Percentiles rank a stretch among this genome's conserved stretches.
These are phyloP conservation scores for Grosmannia clavigera DNA, from an alignment of 2,329 filamentous ascomycete species.

Conservation along the genomic window DNA sequence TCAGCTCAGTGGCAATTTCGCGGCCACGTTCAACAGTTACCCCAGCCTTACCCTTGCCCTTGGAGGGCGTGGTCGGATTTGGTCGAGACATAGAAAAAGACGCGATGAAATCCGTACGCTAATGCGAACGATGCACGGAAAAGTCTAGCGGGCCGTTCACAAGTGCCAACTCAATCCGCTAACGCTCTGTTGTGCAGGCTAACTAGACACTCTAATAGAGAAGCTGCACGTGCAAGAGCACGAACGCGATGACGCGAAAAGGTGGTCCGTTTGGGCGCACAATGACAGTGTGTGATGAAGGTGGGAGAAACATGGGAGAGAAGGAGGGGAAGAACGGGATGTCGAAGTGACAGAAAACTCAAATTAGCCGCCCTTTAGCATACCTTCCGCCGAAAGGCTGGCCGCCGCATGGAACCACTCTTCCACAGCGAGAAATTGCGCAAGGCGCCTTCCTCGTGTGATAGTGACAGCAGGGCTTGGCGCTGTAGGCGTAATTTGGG, in stretches of 20 bases:
- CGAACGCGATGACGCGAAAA: neutral
- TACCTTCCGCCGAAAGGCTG: neutral
- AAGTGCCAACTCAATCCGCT: neutral
- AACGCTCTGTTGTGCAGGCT: too few relatives aligned
- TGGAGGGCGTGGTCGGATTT: constrained; percentile 8
- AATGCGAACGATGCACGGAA: neutral
- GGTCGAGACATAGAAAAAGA: neutral
- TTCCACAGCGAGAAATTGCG: neutral
- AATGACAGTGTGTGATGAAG: neutral
- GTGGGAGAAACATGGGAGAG: neutral
- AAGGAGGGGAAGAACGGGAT: neutral
- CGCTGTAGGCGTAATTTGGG: neutral
- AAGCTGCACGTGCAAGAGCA: too few relatives aligned
- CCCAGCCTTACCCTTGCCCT: neutral
- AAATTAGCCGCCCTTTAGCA: neutral
- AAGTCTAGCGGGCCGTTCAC: neutral
- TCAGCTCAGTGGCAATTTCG: constrained; percentile 14
- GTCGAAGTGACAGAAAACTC: neutral
- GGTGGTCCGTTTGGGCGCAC: neutral
- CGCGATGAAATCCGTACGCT: neutral
- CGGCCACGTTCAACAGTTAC: constrained; percentile 7
- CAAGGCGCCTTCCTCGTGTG: neutral
- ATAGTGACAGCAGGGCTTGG: neutral
- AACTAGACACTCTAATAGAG: too few relatives aligned
- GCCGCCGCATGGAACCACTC: neutral